Evolutionary conservation across 306 rosid species (phyloP), one percentile per base, ranked within the genome.

Genomic region (Cicer chorassanicum): DNA sequence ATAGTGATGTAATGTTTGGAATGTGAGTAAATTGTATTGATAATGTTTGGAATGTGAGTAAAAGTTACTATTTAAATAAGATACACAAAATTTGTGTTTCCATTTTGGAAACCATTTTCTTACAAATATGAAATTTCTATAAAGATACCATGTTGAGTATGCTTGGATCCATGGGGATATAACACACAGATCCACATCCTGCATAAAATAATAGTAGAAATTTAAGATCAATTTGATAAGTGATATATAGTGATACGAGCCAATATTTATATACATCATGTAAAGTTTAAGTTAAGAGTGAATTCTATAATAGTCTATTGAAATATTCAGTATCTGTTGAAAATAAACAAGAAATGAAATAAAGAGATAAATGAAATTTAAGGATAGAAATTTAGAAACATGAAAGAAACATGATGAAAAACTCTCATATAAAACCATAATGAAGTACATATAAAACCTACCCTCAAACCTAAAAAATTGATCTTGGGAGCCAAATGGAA

Each of bases 31-130:
- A 55, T 5, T 15, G 34, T 54, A 15, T 55, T 18, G 1, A 19
- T 55, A 19, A 19, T 55, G 61, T 18, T 55, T 55, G 61, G 61
- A 18, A 55, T 55, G 62, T 19, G 38, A 55, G 62, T 55, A 55
- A 19, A 55, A 55, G 19, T 6, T 15, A 15, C 4, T 51, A 0
- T 7, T 15, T 51, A 7, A 51, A 51, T 7, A 51, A 51, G 10
- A 51, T 51, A 24, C 9, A 14, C 8, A 5, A 55, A 19, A 9
- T 19, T 55, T 55, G 62, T 18, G 1, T 55, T 19, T 55, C 62
- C 38, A 55, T 55, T 55, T 55, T 8, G 38, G 7, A 55, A 55
- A 55, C 62, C 18, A 19, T 8, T 55, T 12, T 16, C 0, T 1
- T 19, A 15, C 18, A 6, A 18, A 54, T 12, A 54, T 55, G 62